phyloP scores from a whole-genome alignment of 176 grass and related monocot genomes.

The Rhynchospora breviuscula region DNA sequence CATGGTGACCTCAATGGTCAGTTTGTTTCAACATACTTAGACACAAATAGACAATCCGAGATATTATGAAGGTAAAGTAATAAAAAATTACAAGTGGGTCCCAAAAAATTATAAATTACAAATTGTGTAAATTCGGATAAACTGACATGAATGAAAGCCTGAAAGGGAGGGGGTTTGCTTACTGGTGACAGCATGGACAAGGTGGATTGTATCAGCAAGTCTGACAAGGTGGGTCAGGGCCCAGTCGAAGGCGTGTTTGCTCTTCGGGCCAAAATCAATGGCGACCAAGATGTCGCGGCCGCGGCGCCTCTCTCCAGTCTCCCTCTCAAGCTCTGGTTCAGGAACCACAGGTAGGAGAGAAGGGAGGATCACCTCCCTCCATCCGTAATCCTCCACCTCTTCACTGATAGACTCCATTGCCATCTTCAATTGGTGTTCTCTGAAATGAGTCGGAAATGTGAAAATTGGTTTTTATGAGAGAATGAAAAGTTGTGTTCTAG shows the following conservation, averaged over 20 bases:
- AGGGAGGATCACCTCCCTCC: slow-evolving; percentile 78
- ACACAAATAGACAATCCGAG: too few species aligned
- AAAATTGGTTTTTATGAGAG: too few species aligned
- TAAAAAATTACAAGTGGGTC: neutral
- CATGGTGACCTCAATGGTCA: neutral
- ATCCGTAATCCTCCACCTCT: slow-evolving; percentile 72
- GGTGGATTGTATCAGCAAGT: slow-evolving; percentile 77
- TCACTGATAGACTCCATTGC: slow-evolving; percentile 62
- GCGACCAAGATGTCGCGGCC: slow-evolving; percentile 74
- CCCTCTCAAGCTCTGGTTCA: slow-evolving; percentile 67
- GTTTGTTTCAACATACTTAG: neutral
- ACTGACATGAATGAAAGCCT: neutral
- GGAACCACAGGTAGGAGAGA: slow-evolving; percentile 54
- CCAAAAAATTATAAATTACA: neutral
- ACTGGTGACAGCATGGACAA: slow-evolving; percentile 76
- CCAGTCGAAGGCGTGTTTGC: slow-evolving; percentile 87
- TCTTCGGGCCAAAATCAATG: slow-evolving; percentile 79
- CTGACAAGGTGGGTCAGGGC: slow-evolving; percentile 65
- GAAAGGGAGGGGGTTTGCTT: slow-evolving; percentile 4
- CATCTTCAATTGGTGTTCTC: neutral
- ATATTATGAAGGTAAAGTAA: neutral
- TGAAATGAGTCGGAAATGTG: too few species aligned
- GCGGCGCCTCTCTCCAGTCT: slow-evolving; percentile 68
- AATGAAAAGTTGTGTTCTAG: too few species aligned
- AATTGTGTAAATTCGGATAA: neutral